These are phyloP conservation scores for Handroanthus guayacan DNA, from an alignment of 257 asterid genomes.

Conservation along the genomic window DNA sequence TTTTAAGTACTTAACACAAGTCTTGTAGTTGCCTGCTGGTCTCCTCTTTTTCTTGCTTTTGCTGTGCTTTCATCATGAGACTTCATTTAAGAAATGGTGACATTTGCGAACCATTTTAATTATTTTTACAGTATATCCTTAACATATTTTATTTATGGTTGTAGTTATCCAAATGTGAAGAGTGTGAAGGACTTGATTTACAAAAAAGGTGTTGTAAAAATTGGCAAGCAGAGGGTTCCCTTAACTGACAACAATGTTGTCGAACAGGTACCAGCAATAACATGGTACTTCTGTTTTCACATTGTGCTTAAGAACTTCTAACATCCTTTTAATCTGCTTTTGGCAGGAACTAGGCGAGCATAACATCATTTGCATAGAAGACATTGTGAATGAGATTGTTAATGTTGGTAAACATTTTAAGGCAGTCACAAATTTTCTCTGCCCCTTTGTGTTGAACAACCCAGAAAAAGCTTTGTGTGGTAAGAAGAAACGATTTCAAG, in stretches of 20 bases:
- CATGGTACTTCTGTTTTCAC: neutral
- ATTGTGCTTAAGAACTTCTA: neutral
- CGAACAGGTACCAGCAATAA: conserved; percentile 62
- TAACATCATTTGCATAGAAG: conserved; percentile 82
- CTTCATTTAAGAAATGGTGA: neutral
- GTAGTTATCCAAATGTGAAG: conserved; percentile 84
- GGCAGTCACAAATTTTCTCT: conserved; percentile 64
- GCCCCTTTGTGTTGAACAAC: conserved; percentile 77
- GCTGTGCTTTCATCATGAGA: neutral
- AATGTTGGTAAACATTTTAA: conserved; percentile 72
- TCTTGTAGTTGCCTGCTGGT: neutral
- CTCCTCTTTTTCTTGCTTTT: neutral
- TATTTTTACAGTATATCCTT: neutral
- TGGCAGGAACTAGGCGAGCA: conserved; percentile 76
- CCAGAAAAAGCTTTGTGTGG: conserved; percentile 84
- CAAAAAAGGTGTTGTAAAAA: conserved; percentile 85
- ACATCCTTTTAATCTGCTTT: conserved; percentile 5
- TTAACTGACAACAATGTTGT: conserved; percentile 82
- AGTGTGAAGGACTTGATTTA: conserved; percentile 87
- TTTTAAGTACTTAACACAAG: neutral
- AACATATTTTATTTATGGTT: conserved; percentile 29
- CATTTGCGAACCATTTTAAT: neutral
- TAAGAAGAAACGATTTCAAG: conserved; percentile 71
- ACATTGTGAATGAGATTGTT: conserved; percentile 76
- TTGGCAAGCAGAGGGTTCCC: conserved; percentile 70